Percentiles rank a stretch among this genome's conserved stretches.
phyloP scores from a whole-genome alignment of 192 early-diverging fungal species.

The Coemansia sp. region DNA sequence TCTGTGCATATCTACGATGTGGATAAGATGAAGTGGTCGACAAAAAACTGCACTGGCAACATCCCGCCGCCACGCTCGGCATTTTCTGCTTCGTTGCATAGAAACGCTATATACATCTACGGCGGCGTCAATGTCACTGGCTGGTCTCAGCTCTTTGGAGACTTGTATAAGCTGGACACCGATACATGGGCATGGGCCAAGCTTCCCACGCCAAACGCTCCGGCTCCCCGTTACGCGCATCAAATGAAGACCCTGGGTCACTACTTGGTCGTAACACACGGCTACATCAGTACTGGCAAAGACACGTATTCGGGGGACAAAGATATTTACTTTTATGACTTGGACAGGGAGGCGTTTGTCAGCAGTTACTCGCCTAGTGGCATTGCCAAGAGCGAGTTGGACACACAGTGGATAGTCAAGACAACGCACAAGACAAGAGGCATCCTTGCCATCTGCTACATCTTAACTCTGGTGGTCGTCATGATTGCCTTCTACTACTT shows the following conservation, averaged over 20 bases:
- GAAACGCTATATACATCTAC: conserved; percentile 28
- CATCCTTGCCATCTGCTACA: conserved; percentile 18
- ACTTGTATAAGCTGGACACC: conserved; percentile 41
- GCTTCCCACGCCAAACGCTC: conserved; percentile 28
- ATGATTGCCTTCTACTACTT: conserved; percentile 32
- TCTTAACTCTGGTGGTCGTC: conserved; percentile 18
- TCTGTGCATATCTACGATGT: conserved; percentile 30
- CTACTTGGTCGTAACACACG: conserved; percentile 37
- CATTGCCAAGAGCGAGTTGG: conserved; percentile 23
- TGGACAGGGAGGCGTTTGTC: conserved; percentile 29
- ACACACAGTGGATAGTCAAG: conserved; percentile 29
- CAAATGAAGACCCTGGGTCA: conserved; percentile 45
- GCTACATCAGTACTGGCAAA: conserved; percentile 15
- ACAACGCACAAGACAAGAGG: conserved; percentile 16
- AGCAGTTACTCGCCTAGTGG: conserved; percentile 29
- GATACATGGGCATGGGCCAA: conserved; percentile 32
- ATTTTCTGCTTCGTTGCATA: conserved; percentile 18
- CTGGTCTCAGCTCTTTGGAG: conserved; percentile 23
- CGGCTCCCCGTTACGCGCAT: conserved; percentile 39
- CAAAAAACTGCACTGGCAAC: conserved; percentile 25
- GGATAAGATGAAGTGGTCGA: conserved; percentile 31
- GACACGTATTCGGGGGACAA: conserved; percentile 10
- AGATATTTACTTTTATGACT: conserved; percentile 46
- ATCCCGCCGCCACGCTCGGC: conserved; percentile 27
- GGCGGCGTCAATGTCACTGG: conserved; percentile 38